Base-by-base conservation (phyloP, 768 basidiomycete species). In the Rhodocollybia butyracea region DNA sequence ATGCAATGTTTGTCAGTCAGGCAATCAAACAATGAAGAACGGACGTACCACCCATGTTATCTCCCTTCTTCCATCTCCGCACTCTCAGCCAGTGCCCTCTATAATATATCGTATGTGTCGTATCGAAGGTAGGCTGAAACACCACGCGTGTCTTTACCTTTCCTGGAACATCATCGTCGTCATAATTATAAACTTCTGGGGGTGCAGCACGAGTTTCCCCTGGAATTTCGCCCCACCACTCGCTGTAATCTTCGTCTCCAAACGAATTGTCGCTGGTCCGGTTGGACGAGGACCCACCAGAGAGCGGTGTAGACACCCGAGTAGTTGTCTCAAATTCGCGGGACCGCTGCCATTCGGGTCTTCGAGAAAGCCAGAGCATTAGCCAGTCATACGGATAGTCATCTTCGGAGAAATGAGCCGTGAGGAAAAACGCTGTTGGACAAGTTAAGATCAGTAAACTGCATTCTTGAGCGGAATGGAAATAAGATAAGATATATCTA, bases 351-450 rank as follows among this genome's bases (percentile, higher is more conserved):
- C 90, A 92, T 69, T 92, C 90, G 39, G 90, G 75, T 24, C 88
- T 80, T 50, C 89, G 85, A 40, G 89, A 89, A 46, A 93, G 82
- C 90, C 90, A 93, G 30, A 91, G 79, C 88, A 92, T 92, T 51
- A 93, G 79, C 90, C 90, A 93, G 71, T 93, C 90, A 62, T 91
- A 93, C 3, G 90, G 91, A 60, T 89, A 89, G 66, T 93, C 91
- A 69, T 93, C 91, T 72, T 93, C 91, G 60, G 84, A 88, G 75
- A 93, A 93, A 70, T 92, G 88, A 8, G 91, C 91, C 15, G 91
- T 93, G 50, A 93, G 82, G 83, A 92, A 93, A 79, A 89, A 89
- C 0, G 87, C 86, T 88, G 67, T 12, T 32, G 13, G 43, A 46
- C 22, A 11, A 46, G 41, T 42, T n/a, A n/a, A n/a, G n/a, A n/a